Base-by-base conservation (phyloP, 2,329 filamentous ascomycete genomes). In the Elsinoe batatas region DNA sequence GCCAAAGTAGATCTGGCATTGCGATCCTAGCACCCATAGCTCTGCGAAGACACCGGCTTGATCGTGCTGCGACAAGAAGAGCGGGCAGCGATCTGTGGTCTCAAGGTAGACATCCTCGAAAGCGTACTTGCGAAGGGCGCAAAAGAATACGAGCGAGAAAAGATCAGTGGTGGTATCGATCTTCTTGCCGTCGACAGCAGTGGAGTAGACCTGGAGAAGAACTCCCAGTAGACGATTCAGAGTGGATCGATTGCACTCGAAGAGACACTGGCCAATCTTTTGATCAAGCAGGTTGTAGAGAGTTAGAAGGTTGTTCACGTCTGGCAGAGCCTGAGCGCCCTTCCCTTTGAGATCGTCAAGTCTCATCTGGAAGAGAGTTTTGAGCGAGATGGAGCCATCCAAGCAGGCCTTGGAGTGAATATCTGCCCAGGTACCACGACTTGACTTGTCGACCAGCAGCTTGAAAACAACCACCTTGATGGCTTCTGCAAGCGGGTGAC, bases 31-130 rank as follows among this genome's bases (percentile, higher is more conserved):
- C 0, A 80, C 81, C 66, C 82, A 84, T 0, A 82, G 75, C 63
- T 84, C 81, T 0, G 81, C 77, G 61, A 84, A 84, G 5, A 79
- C 79, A 32, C 80, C 81, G 12, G 81, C 80, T 64, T 84, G 81
- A 56, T 84, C 81, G 1, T 79, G 72, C 56, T 82, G 80, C 17
- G 76, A 73, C 54, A 82, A 79, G 65, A 82, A 81, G 8, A 83
- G 69, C 0, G 80, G 81, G 61, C 82, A 83, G 6, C 80, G 72
- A 62, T 84, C 81, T 0, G 78, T 80, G 1, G 82, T 78, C 64
- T 84, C 81, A 11, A 80, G 70, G 61, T 83, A 84, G 0, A 84
- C 78, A 57, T 84, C 80, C 58, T 83, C 79, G 42, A 83, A 76
- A 0, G 76, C 80, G 5, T 74, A 70, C 61, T 77, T 79, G 20